Conservation (phyloP, 2,329 filamentous ascomycete species). For the Biscogniauxia marginata region DNA sequence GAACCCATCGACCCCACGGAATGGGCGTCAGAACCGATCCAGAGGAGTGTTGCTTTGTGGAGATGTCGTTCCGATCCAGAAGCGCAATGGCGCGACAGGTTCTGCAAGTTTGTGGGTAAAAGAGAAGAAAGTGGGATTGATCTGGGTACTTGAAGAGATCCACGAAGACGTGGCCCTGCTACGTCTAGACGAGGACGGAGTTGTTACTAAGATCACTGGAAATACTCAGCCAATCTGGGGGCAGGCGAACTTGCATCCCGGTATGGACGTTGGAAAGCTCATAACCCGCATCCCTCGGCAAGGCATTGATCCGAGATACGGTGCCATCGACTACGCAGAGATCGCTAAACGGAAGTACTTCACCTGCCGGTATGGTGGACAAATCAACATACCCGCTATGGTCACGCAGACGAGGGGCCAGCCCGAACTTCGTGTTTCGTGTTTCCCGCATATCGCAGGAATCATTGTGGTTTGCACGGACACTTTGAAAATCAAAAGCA, state of each 20-base stretch:
- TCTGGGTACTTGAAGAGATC: conserved; percentile 98
- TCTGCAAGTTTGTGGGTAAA: conserved; percentile 98
- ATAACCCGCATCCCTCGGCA: conserved; percentile 81
- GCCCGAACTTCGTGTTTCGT: conserved; percentile 79
- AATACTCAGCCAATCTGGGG: conserved; percentile 87
- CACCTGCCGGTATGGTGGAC: conserved; percentile 75
- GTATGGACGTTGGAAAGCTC: conserved; percentile 73
- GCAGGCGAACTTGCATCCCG: conserved; percentile 61
- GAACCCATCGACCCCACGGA: conserved; percentile 54
- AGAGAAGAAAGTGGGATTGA: conserved; percentile 88
- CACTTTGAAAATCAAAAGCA: conserved; percentile 79
- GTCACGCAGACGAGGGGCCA: conserved; percentile 70
- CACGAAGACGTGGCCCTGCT: conserved; percentile 86
- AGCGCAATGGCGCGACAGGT: conserved; percentile 86
- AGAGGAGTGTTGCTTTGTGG: conserved; percentile 90
- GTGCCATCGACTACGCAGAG: conserved; percentile 75
- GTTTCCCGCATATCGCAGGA: conserved; percentile 94
- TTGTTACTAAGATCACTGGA: conserved; percentile 69
- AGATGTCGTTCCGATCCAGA: conserved; percentile 97
- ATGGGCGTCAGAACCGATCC: conserved; percentile 68
- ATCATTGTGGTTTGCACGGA: conserved; percentile 88
- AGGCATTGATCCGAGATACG: conserved; percentile 66
- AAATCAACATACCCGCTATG: conserved; percentile 79
- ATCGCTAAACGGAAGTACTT: conserved; percentile 74
- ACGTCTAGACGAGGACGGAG: conserved; percentile 73